Conservation (phyloP, 75 land plant genomes). For the Picea sitchensis region DNA sequence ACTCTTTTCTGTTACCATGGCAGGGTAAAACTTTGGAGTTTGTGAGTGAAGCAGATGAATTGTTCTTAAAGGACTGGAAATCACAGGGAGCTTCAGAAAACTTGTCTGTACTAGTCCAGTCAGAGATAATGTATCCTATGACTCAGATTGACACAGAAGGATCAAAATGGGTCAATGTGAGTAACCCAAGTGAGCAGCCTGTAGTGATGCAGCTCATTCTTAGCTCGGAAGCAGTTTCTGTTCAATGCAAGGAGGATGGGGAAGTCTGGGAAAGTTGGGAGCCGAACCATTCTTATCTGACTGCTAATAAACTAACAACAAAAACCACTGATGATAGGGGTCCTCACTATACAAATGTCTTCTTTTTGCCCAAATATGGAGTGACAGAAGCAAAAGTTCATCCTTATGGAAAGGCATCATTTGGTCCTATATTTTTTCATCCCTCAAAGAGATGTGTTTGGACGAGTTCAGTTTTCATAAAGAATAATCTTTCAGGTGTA, state of each 20-base stretch:
- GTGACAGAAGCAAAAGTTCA: constrained; percentile 49
- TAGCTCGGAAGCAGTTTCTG: constrained; percentile 38
- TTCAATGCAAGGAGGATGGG: constrained; percentile 29
- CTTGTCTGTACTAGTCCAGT: constrained; percentile 44
- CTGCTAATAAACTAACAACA: constrained; percentile 10
- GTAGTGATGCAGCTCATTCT: constrained; percentile 65
- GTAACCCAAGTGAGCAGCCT: constrained; percentile 48
- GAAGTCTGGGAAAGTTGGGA: constrained; percentile 10
- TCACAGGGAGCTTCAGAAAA: constrained; percentile 30
- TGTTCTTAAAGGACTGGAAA: constrained; percentile 43
- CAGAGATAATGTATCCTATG: constrained; percentile 36
- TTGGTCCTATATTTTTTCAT: constrained; percentile 63
- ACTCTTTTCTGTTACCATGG: not conserved
- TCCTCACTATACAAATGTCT: constrained; percentile 18
- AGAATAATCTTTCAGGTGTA: constrained; percentile 67
- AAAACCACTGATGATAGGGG: constrained; percentile 10
- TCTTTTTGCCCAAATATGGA: constrained; percentile 41
- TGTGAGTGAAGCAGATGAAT: constrained; percentile 28
- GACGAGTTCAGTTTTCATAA: constrained; percentile 49
- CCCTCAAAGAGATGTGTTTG: constrained; percentile 59
- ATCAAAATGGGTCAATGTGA: constrained; percentile 51
- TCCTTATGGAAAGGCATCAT: constrained; percentile 41
- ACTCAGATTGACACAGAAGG: constrained; percentile 37
- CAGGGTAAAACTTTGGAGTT: not conserved
- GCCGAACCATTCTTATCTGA: constrained; percentile 1